Evolutionary conservation across 2,329 filamentous ascomycete species (phyloP).

Genomic region (Fusarium staphyleae): DNA sequence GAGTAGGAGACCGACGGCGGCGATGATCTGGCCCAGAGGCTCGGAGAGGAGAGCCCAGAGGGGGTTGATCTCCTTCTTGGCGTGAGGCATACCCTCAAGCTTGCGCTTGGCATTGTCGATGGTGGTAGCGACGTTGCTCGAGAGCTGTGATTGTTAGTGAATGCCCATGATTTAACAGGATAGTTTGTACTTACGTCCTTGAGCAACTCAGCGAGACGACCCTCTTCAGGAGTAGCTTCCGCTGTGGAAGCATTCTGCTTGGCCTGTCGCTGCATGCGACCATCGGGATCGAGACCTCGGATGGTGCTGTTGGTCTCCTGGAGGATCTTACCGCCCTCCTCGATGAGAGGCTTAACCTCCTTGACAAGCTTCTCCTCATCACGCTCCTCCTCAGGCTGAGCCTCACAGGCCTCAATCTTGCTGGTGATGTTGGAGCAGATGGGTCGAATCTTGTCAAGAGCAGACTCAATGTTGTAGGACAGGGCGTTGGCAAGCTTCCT

Average conservation of each 20-base stretch:
- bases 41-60: slow-evolving; percentile 84
- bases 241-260: slow-evolving; percentile 80
- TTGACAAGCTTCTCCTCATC: slow-evolving; percentile 90
- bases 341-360: slow-evolving; percentile 85
- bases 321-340: slow-evolving; percentile 82
- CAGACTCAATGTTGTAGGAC: slow-evolving; percentile 74
- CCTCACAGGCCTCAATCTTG: slow-evolving; percentile 81
- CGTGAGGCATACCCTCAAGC: slow-evolving; percentile 89
- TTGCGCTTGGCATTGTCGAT: slow-evolving; percentile 90
- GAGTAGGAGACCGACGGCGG: slow-evolving; percentile 83
- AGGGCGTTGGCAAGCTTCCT: slow-evolving; percentile 81
- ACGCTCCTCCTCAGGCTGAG: slow-evolving; percentile 82
- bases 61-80: slow-evolving; percentile 93
- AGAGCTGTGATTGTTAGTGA: slow-evolving; percentile 59
- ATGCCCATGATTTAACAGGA: slow-evolving; percentile 1
- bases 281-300: slow-evolving; percentile 87
- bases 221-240: slow-evolving; percentile 74
- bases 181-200: slow-evolving; percentile 66
- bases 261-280: slow-evolving; percentile 82
- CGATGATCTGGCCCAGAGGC: slow-evolving; percentile 91
- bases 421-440: slow-evolving; percentile 87
- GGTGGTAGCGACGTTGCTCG: slow-evolving; percentile 78
- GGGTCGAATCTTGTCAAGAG: slow-evolving; percentile 82
- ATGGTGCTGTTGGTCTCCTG: slow-evolving; percentile 87
- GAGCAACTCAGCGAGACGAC: slow-evolving; percentile 81